Conservation (phyloP, 306 rosid species). For the Bauhinia variegata region DNA sequence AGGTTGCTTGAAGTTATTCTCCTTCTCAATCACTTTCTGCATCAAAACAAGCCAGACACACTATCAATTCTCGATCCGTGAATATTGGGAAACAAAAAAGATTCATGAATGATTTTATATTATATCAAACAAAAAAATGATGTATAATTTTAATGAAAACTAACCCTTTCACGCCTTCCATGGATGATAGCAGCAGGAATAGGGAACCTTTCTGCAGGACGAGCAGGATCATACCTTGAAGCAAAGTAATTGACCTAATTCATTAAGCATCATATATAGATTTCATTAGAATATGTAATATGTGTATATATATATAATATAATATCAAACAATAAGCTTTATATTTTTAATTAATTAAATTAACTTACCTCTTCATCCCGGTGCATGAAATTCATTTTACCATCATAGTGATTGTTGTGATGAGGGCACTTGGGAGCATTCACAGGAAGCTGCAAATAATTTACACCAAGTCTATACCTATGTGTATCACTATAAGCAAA, state of each 20-base stretch:
- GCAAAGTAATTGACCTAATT: constrained; percentile 67
- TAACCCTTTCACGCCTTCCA: constrained; percentile 64
- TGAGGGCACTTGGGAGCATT: constrained; percentile 67
- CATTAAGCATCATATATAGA: neutral
- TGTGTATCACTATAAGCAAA: constrained; percentile 68
- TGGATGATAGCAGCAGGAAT: constrained; percentile 42
- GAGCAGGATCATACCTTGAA: constrained; percentile 58
- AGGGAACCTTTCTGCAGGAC: constrained; percentile 60
- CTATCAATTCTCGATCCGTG: too few species aligned
- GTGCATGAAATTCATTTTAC: constrained; percentile 69
- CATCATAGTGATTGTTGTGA: constrained; percentile 72
- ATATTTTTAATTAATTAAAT: too few species aligned
- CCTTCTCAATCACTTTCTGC: constrained; percentile 58
- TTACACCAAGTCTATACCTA: constrained; percentile 72
- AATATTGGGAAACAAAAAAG: too few species aligned
- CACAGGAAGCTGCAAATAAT: constrained; percentile 68
- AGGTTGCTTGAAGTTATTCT: constrained; percentile 69
- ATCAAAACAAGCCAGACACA: neutral
- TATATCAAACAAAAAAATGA: too few species aligned
- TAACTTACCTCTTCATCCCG: constrained; percentile 59
- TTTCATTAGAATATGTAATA: constrained; percentile 1
- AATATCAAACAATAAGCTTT: too few species aligned
- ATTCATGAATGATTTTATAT: too few species aligned
- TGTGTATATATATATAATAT: too few species aligned
- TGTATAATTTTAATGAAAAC: constrained; percentile 21